A percentile compares a stretch with the other conserved stretches of the same genome.
These are phyloP conservation scores for Saksenaea oblongispora DNA, from an alignment of 371 early-diverging fungal species.

Conservation along the genomic window DNA sequence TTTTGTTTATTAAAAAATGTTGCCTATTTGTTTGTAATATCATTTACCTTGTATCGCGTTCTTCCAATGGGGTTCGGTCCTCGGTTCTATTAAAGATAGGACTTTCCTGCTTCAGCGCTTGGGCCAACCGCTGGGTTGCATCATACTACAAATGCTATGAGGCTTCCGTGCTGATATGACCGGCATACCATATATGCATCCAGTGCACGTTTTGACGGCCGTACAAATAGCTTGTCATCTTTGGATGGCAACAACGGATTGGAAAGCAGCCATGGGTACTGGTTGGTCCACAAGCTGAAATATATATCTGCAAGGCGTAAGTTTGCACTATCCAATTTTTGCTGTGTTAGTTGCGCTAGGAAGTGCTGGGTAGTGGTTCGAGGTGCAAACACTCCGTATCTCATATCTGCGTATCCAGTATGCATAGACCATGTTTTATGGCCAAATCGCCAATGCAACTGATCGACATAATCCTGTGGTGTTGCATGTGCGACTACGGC, in stretches of 20 bases:
- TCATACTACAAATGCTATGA: constrained; percentile 22
- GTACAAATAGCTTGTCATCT: constrained; percentile 11
- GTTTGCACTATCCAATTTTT: constrained; percentile 33
- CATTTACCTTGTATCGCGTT: constrained; percentile 25
- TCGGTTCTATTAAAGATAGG: background rate
- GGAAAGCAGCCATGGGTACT: constrained; percentile 62
- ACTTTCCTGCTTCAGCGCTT: constrained; percentile 4
- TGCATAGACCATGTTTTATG: constrained; percentile 41
- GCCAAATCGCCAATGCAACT: constrained; percentile 60
- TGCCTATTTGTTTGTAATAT: background rate
- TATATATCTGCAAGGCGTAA: constrained; percentile 48
- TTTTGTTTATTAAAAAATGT: background rate
- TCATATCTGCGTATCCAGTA: constrained; percentile 63
- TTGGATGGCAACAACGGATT: constrained; percentile 42
- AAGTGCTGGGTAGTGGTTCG: constrained; percentile 49
- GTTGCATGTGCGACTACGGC: constrained; percentile 56
- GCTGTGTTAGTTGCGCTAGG: constrained; percentile 43
- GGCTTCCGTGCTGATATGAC: background rate
- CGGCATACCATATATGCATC: constrained; percentile 20
- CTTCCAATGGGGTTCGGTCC: constrained; percentile 9
- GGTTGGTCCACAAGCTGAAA: constrained; percentile 62
- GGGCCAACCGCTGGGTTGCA: constrained; percentile 23
- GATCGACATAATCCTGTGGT: constrained; percentile 51
- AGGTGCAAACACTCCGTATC: constrained; percentile 59
- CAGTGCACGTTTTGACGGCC: constrained; percentile 5